Percentiles rank a stretch among this genome's conserved stretches.
Conservation (phyloP, 1,284 basidiomycete species). For the Malassezia cuniculi region DNA sequence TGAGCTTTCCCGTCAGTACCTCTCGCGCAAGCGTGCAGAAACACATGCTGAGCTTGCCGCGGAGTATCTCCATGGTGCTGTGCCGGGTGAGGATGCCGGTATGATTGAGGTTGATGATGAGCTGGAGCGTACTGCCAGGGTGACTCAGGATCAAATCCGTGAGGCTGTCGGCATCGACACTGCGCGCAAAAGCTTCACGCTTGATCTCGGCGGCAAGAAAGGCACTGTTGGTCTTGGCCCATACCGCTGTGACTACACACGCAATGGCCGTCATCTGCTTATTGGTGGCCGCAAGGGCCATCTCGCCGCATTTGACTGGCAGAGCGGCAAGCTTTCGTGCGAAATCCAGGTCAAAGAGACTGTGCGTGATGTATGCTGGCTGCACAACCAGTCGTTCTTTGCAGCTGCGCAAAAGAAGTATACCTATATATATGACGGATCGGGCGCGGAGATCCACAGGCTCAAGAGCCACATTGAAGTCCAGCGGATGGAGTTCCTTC, state of each 20-base stretch:
- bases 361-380: slow-evolving; percentile 77
- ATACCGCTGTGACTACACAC: slow-evolving; percentile 67
- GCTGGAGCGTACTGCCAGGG: slow-evolving; percentile 77
- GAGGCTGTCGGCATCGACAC: slow-evolving; percentile 60
- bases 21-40: slow-evolving; percentile 31
- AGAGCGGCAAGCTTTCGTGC: slow-evolving; percentile 68
- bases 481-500: slow-evolving; percentile 77
- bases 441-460: slow-evolving; percentile 77
- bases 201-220: slow-evolving; percentile 59
- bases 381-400: slow-evolving; percentile 82
- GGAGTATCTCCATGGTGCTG: slow-evolving; percentile 32
- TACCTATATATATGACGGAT: slow-evolving; percentile 85
- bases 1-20: slow-evolving; percentile 28
- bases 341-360: slow-evolving; percentile 84
- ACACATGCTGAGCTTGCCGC: slow-evolving; percentile 35
- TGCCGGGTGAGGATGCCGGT: slow-evolving; percentile 52
- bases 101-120: slow-evolving; percentile 60
- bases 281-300: slow-evolving; percentile 61
- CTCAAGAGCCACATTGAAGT: slow-evolving; percentile 67
- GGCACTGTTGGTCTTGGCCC: slow-evolving; percentile 52
- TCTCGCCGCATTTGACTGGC: slow-evolving; percentile 91
- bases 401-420: slow-evolving; percentile 95
- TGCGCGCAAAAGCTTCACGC: slow-evolving; percentile 62
- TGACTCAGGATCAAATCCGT: slow-evolving; percentile 67
- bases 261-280: slow-evolving; percentile 65